These are phyloP conservation scores for Fraxinus xanthoxyloides DNA, from an alignment of 305 asterid genomes.

Conservation along the genomic window DNA sequence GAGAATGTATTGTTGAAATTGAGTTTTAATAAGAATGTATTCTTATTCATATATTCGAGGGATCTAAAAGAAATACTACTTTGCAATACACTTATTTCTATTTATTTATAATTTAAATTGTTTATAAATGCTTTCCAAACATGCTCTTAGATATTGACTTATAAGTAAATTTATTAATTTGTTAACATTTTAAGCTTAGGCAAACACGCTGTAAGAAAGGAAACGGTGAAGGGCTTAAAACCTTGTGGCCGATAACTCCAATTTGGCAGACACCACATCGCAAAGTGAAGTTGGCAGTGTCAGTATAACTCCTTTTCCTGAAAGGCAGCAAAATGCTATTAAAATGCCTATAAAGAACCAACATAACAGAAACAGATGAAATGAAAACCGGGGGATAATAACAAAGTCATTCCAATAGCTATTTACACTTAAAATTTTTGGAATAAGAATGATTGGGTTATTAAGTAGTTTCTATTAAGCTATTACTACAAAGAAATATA, in stretches of 20 bases:
- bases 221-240: constrained; percentile 13
- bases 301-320: constrained; percentile 90
- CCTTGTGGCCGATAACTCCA: constrained; percentile 92
- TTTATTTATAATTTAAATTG: too few species aligned
- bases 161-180: neutral
- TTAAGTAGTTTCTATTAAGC: neutral
- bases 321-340: constrained; percentile 6
- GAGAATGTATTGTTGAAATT: too few species aligned
- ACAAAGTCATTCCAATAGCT: neutral
- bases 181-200: neutral
- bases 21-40: too few species aligned
- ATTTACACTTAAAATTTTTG: neutral
- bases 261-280: constrained; percentile 95
- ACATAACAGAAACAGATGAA: neutral
- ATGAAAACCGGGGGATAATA: neutral
- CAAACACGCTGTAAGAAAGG: neutral
- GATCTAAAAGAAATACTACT: too few species aligned
- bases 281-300: constrained; percentile 85
- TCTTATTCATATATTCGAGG: too few species aligned
- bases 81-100: too few species aligned
- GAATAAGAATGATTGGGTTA: neutral
- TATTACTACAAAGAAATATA: neutral
- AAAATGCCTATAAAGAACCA: neutral
- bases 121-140: neutral
- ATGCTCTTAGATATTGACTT: neutral